Conservation (phyloP, 2,329 filamentous ascomycete species). For the Aspergillus hortae region DNA sequence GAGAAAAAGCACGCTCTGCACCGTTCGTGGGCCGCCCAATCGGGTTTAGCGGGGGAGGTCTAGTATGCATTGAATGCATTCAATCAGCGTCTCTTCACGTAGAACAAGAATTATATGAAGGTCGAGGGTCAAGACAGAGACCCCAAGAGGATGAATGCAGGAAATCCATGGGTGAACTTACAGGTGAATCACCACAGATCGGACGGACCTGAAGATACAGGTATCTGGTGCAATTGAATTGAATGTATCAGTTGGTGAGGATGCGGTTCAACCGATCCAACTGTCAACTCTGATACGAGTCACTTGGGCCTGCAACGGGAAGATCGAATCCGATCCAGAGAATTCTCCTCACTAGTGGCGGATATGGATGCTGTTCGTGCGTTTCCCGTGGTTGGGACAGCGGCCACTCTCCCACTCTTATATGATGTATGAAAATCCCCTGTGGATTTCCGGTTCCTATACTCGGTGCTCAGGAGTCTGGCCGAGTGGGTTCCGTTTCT, state of each 20-base stretch:
- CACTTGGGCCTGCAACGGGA: background rate
- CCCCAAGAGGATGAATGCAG: no score
- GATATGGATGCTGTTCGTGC: background rate
- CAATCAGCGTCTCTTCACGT: no score
- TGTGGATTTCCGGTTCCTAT: no score
- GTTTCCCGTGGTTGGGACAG: background rate
- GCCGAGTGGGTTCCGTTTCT: no score
- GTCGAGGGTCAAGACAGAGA: no score
- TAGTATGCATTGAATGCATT: no score
- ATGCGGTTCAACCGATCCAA: background rate
- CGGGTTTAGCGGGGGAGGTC: conserved; percentile 4
- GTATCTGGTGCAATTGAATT: background rate
- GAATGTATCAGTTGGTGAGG: background rate
- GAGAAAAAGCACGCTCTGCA: conserved; percentile 7
- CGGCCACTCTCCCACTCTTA: background rate
- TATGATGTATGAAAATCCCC: background rate
- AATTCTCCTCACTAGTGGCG: background rate
- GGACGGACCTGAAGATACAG: background rate
- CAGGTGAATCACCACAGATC: background rate
- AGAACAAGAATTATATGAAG: no score
- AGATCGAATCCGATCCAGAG: background rate
- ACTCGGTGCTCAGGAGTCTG: no score
- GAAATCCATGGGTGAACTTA: no score
- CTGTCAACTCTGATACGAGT: no score
- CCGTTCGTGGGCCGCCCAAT: no score